phyloP scores from a whole-genome alignment of 176 grass and related monocot species.

The Hordeum vulgare region DNA sequence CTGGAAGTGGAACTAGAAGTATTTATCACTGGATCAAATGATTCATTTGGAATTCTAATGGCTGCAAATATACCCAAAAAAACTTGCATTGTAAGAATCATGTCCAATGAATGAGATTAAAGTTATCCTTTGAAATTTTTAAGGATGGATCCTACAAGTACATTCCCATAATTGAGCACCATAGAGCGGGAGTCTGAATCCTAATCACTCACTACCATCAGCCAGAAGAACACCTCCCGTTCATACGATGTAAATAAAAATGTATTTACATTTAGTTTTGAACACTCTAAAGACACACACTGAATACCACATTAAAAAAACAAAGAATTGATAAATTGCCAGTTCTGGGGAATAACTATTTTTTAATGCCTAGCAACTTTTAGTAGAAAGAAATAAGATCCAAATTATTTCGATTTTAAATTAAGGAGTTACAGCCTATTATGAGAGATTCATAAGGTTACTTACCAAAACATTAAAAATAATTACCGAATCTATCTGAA shows the following conservation, averaged over 20 bases:
- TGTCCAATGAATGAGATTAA: background rate
- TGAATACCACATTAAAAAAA: background rate
- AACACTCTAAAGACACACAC: background rate
- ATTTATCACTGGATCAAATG: background rate
- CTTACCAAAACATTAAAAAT: background rate
- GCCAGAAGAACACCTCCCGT: background rate
- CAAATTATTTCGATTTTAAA: background rate
- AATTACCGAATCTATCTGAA: background rate
- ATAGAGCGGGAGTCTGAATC: background rate
- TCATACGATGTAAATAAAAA: background rate
- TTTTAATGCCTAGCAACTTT: background rate
- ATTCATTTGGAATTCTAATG: background rate
- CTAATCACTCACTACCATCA: background rate
- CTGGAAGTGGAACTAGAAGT: background rate
- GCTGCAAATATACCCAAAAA: background rate
- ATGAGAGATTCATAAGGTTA: background rate
- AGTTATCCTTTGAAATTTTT: background rate
- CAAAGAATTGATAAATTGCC: background rate
- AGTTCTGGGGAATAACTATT: background rate
- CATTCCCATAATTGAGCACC: background rate
- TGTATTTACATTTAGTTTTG: background rate
- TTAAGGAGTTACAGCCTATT: background rate
- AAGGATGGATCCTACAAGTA: background rate
- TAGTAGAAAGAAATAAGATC: background rate
- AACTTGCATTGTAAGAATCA: background rate